phyloP scores from a whole-genome alignment of 2,329 filamentous ascomycete species.

The Aureobasidium sp. region DNA sequence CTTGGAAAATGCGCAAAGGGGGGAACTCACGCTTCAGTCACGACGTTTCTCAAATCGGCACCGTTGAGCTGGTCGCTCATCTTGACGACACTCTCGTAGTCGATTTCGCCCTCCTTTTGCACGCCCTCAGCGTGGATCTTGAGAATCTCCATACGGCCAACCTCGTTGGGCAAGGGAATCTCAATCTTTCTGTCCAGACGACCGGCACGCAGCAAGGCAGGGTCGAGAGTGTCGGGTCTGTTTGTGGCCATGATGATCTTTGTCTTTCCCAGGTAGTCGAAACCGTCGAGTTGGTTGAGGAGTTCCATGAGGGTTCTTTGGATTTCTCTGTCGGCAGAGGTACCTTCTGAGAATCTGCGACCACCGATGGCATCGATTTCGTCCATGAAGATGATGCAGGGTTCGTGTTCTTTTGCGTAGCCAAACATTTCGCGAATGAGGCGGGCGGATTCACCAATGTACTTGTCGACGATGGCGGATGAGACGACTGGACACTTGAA shows the following conservation, averaged over 20 bases:
- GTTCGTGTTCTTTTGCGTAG: conserved; percentile 98
- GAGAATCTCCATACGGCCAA: conserved; percentile 89
- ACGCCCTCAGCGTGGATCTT: conserved; percentile 93
- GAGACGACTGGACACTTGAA: conserved; percentile 65
- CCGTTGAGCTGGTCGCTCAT: conserved; percentile 99
- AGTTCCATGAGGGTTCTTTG: conserved; percentile 98
- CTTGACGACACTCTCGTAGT: conserved; percentile 98
- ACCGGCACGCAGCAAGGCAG: conserved; percentile 83
- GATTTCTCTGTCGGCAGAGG: conserved; percentile 94
- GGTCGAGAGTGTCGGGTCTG: conserved; percentile 90
- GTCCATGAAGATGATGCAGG: conserved; percentile 99
- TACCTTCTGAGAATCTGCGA: conserved; percentile 92
- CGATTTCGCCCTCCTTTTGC: conserved; percentile 85
- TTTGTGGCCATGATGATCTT: conserved; percentile 99
- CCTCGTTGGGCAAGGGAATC: conserved; percentile 94
- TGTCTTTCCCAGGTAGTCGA: conserved; percentile 98
- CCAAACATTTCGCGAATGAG: conserved; percentile 99
- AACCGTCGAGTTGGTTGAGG: conserved; percentile 95
- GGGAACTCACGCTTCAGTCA: conserved; percentile 85
- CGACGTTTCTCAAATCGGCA: conserved; percentile 93
- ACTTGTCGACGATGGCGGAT: conserved; percentile 98
- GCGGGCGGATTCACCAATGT: conserved; percentile 95
- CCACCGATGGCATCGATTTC: conserved; percentile 99
- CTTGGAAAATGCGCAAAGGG: not conserved
- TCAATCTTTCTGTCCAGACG: conserved; percentile 97